Evolutionary conservation across 257 asterid genomes (phyloP).

Genomic region (Solanum sitiens): DNA sequence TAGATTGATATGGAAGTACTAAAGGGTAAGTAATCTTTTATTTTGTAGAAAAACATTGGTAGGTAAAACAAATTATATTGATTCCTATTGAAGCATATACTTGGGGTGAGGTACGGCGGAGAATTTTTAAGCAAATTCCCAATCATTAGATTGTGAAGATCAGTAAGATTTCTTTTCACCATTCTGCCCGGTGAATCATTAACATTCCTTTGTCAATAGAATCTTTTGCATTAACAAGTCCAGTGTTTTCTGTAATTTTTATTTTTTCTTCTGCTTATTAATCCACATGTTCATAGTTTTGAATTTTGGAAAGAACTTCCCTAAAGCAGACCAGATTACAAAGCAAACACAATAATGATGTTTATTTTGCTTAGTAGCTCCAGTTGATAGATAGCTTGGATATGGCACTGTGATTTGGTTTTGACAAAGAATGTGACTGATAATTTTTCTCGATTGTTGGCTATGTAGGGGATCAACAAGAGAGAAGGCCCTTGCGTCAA

Average conservation of each 20-base stretch:
- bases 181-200: not conserved
- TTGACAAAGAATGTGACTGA: not conserved
- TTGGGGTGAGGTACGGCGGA: not conserved
- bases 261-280: not conserved
- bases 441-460: not conserved
- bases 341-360: not conserved
- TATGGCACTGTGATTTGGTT: not conserved
- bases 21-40: not conserved
- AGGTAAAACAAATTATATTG: not conserved
- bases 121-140: not conserved
- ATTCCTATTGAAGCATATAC: not conserved
- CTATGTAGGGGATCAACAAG: constrained; percentile 75
- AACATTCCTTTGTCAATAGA: not conserved
- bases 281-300: not conserved
- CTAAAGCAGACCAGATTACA: not conserved
- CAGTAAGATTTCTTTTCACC: not conserved
- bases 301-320: not conserved
- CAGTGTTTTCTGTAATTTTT: not conserved
- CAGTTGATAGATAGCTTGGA: not conserved
- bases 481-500: constrained; percentile 69
- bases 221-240: not conserved
- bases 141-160: not conserved
- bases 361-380: not conserved
- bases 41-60: not conserved
- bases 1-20: not conserved